Evolutionary conservation across 768 basidiomycete genomes (phyloP).

Genomic region (Heimioporus sp.): DNA sequence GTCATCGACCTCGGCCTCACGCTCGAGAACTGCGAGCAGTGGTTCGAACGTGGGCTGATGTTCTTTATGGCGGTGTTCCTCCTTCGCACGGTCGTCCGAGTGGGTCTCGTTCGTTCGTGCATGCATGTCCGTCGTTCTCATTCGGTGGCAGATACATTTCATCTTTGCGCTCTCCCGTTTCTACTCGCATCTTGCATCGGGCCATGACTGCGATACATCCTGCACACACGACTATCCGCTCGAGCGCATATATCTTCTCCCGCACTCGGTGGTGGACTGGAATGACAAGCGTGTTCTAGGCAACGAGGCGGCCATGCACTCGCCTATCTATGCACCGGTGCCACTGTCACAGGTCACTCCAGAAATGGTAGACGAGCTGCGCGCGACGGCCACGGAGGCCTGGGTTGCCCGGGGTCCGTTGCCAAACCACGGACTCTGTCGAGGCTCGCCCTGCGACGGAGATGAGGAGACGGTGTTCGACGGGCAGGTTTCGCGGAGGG

Average conservation of each 20-base stretch:
- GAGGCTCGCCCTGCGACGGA: too few relatives aligned
- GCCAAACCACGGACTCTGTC: not conserved
- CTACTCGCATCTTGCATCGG: constrained; percentile 54
- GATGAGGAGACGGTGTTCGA: too few relatives aligned
- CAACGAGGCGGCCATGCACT: constrained; percentile 4
- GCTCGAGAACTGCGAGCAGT: constrained; percentile 78
- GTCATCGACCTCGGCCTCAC: constrained; percentile 70
- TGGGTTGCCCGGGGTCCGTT: constrained; percentile 46
- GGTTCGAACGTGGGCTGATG: constrained; percentile 67
- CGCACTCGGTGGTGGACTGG: constrained; percentile 18
- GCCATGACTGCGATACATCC: constrained; percentile 18
- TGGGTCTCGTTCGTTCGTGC: constrained; percentile 35
- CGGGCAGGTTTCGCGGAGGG: not conserved
- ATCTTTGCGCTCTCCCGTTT: constrained; percentile 69
- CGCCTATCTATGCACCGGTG: constrained; percentile 64
- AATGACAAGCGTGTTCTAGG: constrained; percentile 3
- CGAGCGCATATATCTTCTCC: constrained; percentile 67
- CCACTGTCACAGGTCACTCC: constrained; percentile 54
- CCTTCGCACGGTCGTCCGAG: constrained; percentile 63
- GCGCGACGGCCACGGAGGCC: constrained; percentile 60
- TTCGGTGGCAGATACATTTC: constrained; percentile 60
- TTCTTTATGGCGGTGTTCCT: constrained; percentile 57
- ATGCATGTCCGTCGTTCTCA: not conserved
- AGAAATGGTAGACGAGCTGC: constrained; percentile 46
- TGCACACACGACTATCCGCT: constrained; percentile 30